Base-by-base conservation (phyloP, 2,329 filamentous ascomycete species). In the Aspergillus sp. region DNA sequence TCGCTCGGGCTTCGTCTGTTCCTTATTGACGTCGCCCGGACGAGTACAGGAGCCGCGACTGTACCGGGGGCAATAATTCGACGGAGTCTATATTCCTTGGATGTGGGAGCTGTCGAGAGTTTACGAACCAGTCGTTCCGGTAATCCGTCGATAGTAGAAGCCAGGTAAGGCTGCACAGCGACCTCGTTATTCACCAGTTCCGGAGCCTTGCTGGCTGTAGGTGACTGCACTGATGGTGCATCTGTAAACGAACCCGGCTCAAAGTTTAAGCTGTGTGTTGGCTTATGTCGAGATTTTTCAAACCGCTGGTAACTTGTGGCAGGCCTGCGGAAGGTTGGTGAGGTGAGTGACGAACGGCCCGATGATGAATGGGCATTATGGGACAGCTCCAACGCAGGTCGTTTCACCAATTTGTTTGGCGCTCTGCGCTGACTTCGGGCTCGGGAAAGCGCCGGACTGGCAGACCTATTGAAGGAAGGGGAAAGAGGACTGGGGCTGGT, bases 331-430 rank as follows among this genome's bases (percentile, higher is more conserved):
- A 83, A 70, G 20, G 72, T 71, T 4, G 76, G 68, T n/a, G 75
- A 70, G 19, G 65, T 68, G 30, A 71, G 58, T 20, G 58, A 61
- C 7, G 64, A 61, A 13, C 52, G 48, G 25, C 33, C 33, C 33
- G 54, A 57, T 10, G 68, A 60, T 10, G 71, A 62, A 50, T 71
- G 64, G 46, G 63, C 65, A 44, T 75, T 62, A 30, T 30, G 10
- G 39, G 70, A 69, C 54, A 73, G 74, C 44, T 79, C 69, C 9
- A 81, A 83, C 17, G 75, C 72, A 4, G 78, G 74, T 38, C 81
- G 76, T 65, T 84, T 85, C 46, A 84, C 77, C 7, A 84, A 71
- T 64, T 81, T 83, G 66, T 84, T 84, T 20, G 77, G 77, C 20
- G 54, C 51, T 54, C 65, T 62, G 50, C 60, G 60, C 48, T 60